A percentile compares a stretch with the other conserved stretches of the same genome.
Evolutionary conservation across 257 asterid genomes (phyloP).

Genomic region (Eucommia ulmoides): DNA sequence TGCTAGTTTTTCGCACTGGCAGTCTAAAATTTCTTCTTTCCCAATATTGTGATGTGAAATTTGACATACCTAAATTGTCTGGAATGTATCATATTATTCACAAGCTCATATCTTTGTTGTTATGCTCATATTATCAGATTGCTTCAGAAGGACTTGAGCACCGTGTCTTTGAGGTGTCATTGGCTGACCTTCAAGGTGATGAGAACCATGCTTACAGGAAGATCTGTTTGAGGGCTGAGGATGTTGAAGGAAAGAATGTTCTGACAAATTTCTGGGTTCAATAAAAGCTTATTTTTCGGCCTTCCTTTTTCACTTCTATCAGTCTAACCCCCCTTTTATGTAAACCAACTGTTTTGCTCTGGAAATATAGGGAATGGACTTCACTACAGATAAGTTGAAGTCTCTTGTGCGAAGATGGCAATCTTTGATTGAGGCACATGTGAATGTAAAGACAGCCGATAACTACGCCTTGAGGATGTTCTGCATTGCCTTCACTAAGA

Average conservation of each 20-base stretch:
- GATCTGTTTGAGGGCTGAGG: slow-evolving; percentile 22
- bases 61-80: too few species aligned
- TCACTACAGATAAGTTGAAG: slow-evolving; percentile 58
- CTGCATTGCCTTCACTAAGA: slow-evolving; percentile 60
- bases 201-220: slow-evolving; percentile 22
- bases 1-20: too few species aligned
- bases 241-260: slow-evolving; percentile 21
- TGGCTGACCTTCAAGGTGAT: slow-evolving; percentile 21
- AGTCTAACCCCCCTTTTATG: too few species aligned
- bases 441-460: slow-evolving; percentile 62
- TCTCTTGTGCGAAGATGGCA: slow-evolving; percentile 59
- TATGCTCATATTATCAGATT: slow-evolving; percentile 9
- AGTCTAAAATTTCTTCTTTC: too few species aligned
- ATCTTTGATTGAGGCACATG: slow-evolving; percentile 56
- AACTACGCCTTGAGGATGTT: slow-evolving; percentile 45
- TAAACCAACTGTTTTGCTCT: neutral
- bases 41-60: too few species aligned
- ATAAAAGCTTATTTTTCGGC: too few species aligned
- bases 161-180: slow-evolving; percentile 17
- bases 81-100: too few species aligned
- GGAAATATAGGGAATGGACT: slow-evolving; percentile 45
- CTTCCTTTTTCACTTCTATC: neutral
- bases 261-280: slow-evolving; percentile 19
- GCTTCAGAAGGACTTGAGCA: slow-evolving; percentile 22
- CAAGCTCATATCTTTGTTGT: too few species aligned